Evolutionary conservation across 352 stramenopile species (phyloP).

Genomic region (Phytophthora pluvialis): DNA sequence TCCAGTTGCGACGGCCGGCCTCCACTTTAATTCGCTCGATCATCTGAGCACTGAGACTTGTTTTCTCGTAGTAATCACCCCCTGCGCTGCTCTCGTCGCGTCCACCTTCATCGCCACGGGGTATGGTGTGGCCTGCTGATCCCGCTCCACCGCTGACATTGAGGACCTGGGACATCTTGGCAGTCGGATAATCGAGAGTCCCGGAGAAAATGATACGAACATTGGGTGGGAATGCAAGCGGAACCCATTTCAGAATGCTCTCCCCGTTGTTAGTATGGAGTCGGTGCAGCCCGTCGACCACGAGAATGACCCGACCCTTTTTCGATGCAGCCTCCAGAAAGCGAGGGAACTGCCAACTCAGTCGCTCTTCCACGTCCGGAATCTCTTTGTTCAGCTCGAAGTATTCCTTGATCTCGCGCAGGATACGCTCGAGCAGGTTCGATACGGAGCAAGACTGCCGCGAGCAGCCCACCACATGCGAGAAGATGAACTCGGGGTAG

Average conservation of each 20-base stretch:
- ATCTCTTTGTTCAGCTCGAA: slow-evolving; percentile 91
- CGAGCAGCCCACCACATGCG: slow-evolving; percentile 90
- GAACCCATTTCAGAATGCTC: slow-evolving; percentile 92
- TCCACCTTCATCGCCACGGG: slow-evolving; percentile 22
- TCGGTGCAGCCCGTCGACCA: slow-evolving; percentile 91
- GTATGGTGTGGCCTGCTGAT: not conserved
- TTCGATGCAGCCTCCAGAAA: slow-evolving; percentile 91
- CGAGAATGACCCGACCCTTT: slow-evolving; percentile 90
- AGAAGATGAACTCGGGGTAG: slow-evolving; percentile 91
- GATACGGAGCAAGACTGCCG: slow-evolving; percentile 87
- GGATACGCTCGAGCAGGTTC: slow-evolving; percentile 86
- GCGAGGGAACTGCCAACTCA: slow-evolving; percentile 92
- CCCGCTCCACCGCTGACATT: slow-evolving; percentile 9
- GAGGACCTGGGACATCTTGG: slow-evolving; percentile 45
- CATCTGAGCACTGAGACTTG: slow-evolving; percentile 68
- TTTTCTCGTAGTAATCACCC: slow-evolving; percentile 68
- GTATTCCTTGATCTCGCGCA: slow-evolving; percentile 90
- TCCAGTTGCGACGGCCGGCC: slow-evolving; percentile 80
- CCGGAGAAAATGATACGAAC: slow-evolving; percentile 87
- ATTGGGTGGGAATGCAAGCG: slow-evolving; percentile 87
- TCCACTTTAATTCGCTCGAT: slow-evolving; percentile 88
- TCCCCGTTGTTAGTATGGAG: slow-evolving; percentile 88
- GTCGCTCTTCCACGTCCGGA: slow-evolving; percentile 82
- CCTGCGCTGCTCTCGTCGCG: slow-evolving; percentile 26
- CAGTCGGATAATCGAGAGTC: slow-evolving; percentile 56